Conservation (phyloP, 257 asterid species). For the Nyctanthes arbortristis region DNA sequence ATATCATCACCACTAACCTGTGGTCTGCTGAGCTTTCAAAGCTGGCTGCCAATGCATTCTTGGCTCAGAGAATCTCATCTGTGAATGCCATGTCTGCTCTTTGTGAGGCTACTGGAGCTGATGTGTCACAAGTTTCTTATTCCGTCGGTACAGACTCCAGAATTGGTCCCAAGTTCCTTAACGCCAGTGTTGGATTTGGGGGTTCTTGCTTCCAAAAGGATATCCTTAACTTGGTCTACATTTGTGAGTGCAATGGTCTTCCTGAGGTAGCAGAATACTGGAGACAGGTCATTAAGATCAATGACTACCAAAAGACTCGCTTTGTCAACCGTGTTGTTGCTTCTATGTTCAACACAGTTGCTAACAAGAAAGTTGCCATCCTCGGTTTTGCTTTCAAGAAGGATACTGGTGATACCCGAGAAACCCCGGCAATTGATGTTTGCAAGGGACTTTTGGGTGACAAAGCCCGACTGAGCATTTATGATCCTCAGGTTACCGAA, state of each 20-base stretch:
- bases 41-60: constrained; percentile 5
- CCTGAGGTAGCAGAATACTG: constrained; percentile 15
- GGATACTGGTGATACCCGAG: no score
- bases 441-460: constrained; percentile 22
- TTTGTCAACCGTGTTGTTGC: no score
- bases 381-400: no score
- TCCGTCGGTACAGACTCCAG: constrained; percentile 2
- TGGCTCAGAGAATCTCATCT: no score
- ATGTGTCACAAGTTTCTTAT: neutral
- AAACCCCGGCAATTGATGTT: constrained; percentile 21
- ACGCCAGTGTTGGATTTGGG: neutral
- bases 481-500: constrained; percentile 18
- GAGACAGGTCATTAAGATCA: constrained; percentile 17
- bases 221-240: no score
- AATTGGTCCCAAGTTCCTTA: constrained; percentile 4
- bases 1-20: neutral
- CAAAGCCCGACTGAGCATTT: constrained; percentile 19
- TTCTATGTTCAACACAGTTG: no score
- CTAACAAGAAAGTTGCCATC: no score
- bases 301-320: constrained; percentile 16
- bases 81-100: no score
- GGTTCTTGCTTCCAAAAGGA: no score
- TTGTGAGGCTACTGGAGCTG: no score
- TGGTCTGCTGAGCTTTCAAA: constrained; percentile 12
- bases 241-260: no score